phyloP scores from a whole-genome alignment of 1,284 basidiomycete species.

The Heterobasidion irregulare region DNA sequence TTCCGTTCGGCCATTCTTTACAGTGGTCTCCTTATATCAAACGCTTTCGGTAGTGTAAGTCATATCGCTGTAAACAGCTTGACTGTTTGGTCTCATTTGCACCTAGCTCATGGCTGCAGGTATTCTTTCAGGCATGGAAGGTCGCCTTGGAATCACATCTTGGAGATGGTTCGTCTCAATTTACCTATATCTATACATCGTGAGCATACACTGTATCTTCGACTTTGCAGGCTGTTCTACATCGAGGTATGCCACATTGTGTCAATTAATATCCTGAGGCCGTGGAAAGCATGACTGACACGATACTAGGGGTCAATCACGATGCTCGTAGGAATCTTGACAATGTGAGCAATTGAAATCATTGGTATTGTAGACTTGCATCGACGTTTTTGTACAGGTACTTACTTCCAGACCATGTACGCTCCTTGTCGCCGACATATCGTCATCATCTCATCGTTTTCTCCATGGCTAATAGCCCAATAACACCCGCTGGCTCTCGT shows the following conservation, averaged over 20 bases:
- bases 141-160: conserved; percentile 54
- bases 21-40: conserved; percentile 63
- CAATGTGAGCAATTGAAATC: conserved; percentile 29
- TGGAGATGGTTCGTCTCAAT: conserved; percentile 51
- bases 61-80: not conserved
- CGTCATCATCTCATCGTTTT: too few relatives aligned
- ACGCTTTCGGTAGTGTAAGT: conserved; percentile 68
- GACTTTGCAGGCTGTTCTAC: conserved; percentile 41
- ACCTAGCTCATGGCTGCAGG: conserved; percentile 60
- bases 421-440: conserved; percentile 1
- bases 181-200: conserved; percentile 1
- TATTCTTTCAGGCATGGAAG: conserved; percentile 64
- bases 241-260: conserved; percentile 35
- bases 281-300: too few relatives aligned
- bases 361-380: conserved; percentile 9
- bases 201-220: not conserved
- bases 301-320: conserved; percentile 44
- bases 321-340: conserved; percentile 43
- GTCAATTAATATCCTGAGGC: too few relatives aligned
- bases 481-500: conserved; percentile 62
- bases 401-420: conserved; percentile 18
- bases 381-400: conserved; percentile 4
- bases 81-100: not conserved
- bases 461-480: conserved; percentile 30
- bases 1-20: conserved; percentile 67